Base-by-base conservation (phyloP, 148 eudicot species). In the Cornus suecica region DNA sequence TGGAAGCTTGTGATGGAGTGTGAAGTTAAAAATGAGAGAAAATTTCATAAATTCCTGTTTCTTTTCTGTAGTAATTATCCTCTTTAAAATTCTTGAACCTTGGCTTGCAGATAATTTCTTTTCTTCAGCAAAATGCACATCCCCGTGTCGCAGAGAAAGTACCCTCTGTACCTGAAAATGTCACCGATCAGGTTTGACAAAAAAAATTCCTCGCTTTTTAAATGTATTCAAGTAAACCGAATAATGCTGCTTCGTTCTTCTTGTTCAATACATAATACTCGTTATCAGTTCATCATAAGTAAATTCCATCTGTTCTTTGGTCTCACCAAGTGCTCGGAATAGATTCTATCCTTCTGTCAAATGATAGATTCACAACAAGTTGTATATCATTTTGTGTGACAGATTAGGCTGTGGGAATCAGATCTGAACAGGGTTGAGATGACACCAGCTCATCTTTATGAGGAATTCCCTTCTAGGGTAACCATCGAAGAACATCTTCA, bases 61-160 rank as follows among this genome's bases (percentile, higher is more conserved):
- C 52, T n/a, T n/a, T 29, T 22, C n/a, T 42, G 20, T 25, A 63
- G 66, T 16, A 26, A 28, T 73, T 74, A 63, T 48, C 7, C 63
- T 60, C 14, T 18, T 56, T 72, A 24, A 20, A 65, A 8, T n/a
- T 63, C 52, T 51, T 66, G 62, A 65, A 64, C 27, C 34, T 16
- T 69, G 71, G 37, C 51, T 75, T 87, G 90, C 97, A 95, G 99
- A 92, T 92, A 84, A 79, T 95, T 76, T 85, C 93, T 11, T 92
- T 95, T 80, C 90, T 95, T 68, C 97, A 95, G 85, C 99, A 95
- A 86, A 95, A 95, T 83, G 97, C 97, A 48, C 99, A 95, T 88
- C 93, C 97, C 81, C 90, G 99, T 80, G 97, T 91, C 68, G 92
- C 97, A 45, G 91, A 91, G 69, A 88, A 84, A 82, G 69, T 83